These are phyloP conservation scores for Phylloporus arenicola DNA, from an alignment of 768 basidiomycete genomes.

Conservation along the genomic window DNA sequence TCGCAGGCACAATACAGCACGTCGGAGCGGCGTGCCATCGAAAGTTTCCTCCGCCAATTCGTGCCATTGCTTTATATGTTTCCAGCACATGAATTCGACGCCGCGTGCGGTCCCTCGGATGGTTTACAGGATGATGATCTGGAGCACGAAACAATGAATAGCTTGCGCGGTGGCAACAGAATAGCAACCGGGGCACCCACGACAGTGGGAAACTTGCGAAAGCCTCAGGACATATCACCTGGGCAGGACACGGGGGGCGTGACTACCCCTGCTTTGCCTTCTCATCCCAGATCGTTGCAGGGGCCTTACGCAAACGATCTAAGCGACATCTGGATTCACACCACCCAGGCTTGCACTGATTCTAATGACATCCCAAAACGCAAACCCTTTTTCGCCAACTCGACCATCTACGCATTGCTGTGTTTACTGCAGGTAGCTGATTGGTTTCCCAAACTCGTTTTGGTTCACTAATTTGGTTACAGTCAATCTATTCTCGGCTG, in stretches of 20 bases:
- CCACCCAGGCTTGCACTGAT: constrained; percentile 19
- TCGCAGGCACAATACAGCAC: constrained; percentile 69
- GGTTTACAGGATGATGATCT: constrained; percentile 36
- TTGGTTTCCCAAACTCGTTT: constrained; percentile 1
- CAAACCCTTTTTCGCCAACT: constrained; percentile 82
- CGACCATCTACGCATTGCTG: constrained; percentile 85
- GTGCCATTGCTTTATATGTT: constrained; percentile 77
- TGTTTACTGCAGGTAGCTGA: constrained; percentile 74
- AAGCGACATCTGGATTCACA: constrained; percentile 59
- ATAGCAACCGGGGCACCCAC: constrained; percentile 46
- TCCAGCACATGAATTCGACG: constrained; percentile 61
- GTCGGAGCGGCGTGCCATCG: constrained; percentile 76
- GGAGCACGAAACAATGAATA: constrained; percentile 24
- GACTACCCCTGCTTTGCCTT: constrained; percentile 22
- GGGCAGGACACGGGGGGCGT: constrained; percentile 27
- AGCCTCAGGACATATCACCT: constrained; percentile 57
- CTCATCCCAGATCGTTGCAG: constrained; percentile 1
- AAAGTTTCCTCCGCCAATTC: constrained; percentile 79
- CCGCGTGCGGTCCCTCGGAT: constrained; percentile 53
- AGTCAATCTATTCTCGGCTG: constrained; percentile 89
- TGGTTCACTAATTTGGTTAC: constrained; percentile 9
- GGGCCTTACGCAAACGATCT: constrained; percentile 6
- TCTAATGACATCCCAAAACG: constrained; percentile 32
- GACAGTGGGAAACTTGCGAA: constrained; percentile 65
- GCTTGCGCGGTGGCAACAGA: constrained; percentile 35